A percentile compares a stretch with the other conserved stretches of the same genome.
These are phyloP conservation scores for Arthrobotrys conoides DNA, from an alignment of 2,329 filamentous ascomycete species.

Conservation along the genomic window DNA sequence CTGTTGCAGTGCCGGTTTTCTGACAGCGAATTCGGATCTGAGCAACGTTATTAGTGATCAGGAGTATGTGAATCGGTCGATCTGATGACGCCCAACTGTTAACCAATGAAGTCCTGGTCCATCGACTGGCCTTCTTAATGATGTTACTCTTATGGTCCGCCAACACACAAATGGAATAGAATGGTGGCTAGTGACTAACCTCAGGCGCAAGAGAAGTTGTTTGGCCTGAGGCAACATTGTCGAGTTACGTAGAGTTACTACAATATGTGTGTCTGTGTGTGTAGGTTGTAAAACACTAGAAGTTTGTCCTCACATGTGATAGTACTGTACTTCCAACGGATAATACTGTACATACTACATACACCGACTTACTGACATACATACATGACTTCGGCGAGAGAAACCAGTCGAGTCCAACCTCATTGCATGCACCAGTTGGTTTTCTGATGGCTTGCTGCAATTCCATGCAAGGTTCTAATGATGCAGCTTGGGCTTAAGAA, in stretches of 20 bases:
- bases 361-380: no score
- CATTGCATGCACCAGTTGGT: conserved; percentile 32
- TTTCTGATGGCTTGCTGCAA: conserved; percentile 32
- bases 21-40: conserved; percentile 32
- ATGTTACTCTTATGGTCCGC: not conserved
- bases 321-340: conserved; percentile 25
- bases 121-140: not conserved
- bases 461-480: conserved; percentile 42
- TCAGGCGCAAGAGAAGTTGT: conserved; percentile 6
- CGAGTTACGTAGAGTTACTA: no score
- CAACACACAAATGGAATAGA: not conserved
- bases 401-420: conserved; percentile 7
- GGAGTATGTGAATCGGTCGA: conserved; percentile 18
- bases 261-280: not conserved
- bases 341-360: no score
- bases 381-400: conserved; percentile 22
- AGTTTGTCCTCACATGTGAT: conserved; percentile 51
- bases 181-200: conserved; percentile 17
- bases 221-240: conserved; percentile 47
- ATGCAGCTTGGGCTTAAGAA: conserved; percentile 32
- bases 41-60: conserved; percentile 44
- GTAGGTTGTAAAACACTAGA: conserved; percentile 41
- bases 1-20: conserved; percentile 49
- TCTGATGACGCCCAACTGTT: conserved; percentile 6
- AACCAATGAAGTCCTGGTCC: not conserved